Evolutionary conservation across 192 early-diverging fungal genomes (phyloP), one percentile per base, ranked within the genome.

Genomic region (Dissophora ornata): DNA sequence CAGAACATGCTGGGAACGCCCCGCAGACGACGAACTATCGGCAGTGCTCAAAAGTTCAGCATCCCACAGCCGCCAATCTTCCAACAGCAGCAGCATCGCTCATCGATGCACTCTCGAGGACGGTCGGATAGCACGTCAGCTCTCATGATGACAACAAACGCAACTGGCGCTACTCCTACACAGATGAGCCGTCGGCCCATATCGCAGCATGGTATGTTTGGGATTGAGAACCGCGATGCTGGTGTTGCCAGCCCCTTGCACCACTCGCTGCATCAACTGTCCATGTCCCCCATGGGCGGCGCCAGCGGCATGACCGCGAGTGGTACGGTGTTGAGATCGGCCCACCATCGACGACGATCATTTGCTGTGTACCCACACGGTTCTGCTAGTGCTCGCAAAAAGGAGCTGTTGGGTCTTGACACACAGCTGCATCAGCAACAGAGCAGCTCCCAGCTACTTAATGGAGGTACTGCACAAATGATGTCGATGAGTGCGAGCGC

Each of bases 321-420:
- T 13, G 68, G 68, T 8, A 70, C 68, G 4, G 6, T 70, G 4
- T 40, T 70, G 4, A 21, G 59, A 40, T 56, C 58, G 6, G 30
- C 1, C 2, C 71, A 75, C 40, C 41, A 54, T 12, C 62, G 63
- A 12, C 47, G 71, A 11, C 57, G 62, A 7, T 75, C 71, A 1
- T 54, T 60, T 52, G 63, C 45, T 9, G 15, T 75, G 0, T 66
- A 66, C 41, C 59, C 52, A 0, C 33, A 52, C 15, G 34, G 29
- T 3, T 61, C 67, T 4, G 57, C 57, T 0, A 25, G 36, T 19
- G 25, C 53, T 44, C 70, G 62, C 6, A 73, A 36, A 52, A 48
- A 19, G 11, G 62, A 73, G 29, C 24, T 64, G 38, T 50, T 63
- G 30, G 54, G 53, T 47, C 11, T 34, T 48, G 64, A 57, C 46